A percentile compares a stretch with the other conserved stretches of the same genome.
Evolutionary conservation across 2,329 filamentous ascomycete species (phyloP).

Genomic region (Cryphonectria radicalis): DNA sequence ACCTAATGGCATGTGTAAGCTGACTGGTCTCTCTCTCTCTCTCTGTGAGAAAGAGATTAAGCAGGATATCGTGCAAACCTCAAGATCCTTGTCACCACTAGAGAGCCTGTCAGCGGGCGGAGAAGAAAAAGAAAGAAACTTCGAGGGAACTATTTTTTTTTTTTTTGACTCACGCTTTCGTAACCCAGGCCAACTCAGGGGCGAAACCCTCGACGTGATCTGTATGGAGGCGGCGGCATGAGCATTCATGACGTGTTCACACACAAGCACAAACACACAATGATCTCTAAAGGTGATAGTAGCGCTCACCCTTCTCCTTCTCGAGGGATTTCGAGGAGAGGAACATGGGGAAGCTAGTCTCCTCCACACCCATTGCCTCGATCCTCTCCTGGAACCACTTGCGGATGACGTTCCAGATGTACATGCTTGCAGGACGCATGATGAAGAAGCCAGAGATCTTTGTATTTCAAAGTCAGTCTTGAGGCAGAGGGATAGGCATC

Average conservation of each 20-base stretch:
- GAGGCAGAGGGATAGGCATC: neutral
- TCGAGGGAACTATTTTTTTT: neutral
- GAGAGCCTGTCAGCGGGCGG: constrained; percentile 31
- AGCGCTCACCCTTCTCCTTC: constrained; percentile 71
- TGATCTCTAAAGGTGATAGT: neutral
- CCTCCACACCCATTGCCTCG: constrained; percentile 89
- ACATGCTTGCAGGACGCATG: constrained; percentile 72
- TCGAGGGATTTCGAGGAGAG: constrained; percentile 86
- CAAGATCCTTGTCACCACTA: constrained; percentile 89
- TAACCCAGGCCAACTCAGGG: constrained; percentile 88
- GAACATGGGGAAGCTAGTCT: constrained; percentile 97
- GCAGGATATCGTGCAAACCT: constrained; percentile 44
- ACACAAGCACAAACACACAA: neutral
- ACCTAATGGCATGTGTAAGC: constrained; percentile 43
- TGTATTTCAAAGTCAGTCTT: constrained; percentile 13
- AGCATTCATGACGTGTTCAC: neutral
- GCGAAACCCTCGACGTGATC: constrained; percentile 99
- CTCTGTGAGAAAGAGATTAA: neutral
- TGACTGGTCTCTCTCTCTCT: too few species aligned
- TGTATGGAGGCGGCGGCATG: constrained; percentile 1
- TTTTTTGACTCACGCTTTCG: constrained; percentile 74
- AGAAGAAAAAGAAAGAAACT: neutral
- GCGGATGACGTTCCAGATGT: constrained; percentile 68
- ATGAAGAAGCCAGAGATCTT: constrained; percentile 98
- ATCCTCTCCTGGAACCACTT: constrained; percentile 76